These are phyloP conservation scores for Durio zibethinus DNA, from an alignment of 345 rosid species.

Conservation along the genomic window DNA sequence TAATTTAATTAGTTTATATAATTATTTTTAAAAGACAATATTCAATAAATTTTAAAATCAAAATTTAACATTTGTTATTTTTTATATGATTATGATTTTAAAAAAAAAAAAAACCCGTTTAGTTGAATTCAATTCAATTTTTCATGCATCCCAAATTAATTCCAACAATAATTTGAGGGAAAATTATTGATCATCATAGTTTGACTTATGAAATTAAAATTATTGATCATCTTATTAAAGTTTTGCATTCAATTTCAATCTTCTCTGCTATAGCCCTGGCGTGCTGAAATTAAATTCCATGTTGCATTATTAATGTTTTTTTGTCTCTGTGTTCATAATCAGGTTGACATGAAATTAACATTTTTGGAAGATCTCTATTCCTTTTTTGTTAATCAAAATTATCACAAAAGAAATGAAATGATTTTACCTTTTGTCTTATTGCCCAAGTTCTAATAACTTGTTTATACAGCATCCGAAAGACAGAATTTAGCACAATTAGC, in stretches of 20 bases:
- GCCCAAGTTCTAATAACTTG: conserved; percentile 1
- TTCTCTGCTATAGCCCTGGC: conserved; percentile 19
- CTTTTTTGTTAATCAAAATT: conserved; percentile 3
- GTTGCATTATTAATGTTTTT: conserved; percentile 3
- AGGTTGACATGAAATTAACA: not conserved
- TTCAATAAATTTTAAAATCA: too few species aligned
- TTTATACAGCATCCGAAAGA: not conserved
- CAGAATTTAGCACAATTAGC: conserved; percentile 14
- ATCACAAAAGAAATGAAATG: conserved; percentile 4
- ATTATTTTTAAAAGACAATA: too few species aligned
- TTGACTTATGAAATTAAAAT: conserved; percentile 15
- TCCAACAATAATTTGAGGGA: conserved; percentile 8
- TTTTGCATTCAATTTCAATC: conserved; percentile 5
- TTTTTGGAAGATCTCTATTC: conserved; percentile 5
- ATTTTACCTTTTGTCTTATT: conserved; percentile 1
- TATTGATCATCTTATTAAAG: conserved; percentile 16
- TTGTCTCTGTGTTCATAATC: conserved; percentile 13
- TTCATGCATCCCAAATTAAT: not conserved
- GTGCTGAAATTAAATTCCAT: conserved; percentile 14
- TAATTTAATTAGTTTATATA: too few species aligned
- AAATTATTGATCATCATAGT: conserved; percentile 27
- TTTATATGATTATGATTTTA: too few species aligned
- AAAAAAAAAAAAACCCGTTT: conserved; percentile 12
- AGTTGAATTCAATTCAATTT: not conserved
- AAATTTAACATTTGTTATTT: too few species aligned